Percentiles rank a stretch among this genome's conserved stretches.
Evolutionary conservation across 73 alveolate genomes (phyloP).

Genomic region (Tetrahymena elliotti): DNA sequence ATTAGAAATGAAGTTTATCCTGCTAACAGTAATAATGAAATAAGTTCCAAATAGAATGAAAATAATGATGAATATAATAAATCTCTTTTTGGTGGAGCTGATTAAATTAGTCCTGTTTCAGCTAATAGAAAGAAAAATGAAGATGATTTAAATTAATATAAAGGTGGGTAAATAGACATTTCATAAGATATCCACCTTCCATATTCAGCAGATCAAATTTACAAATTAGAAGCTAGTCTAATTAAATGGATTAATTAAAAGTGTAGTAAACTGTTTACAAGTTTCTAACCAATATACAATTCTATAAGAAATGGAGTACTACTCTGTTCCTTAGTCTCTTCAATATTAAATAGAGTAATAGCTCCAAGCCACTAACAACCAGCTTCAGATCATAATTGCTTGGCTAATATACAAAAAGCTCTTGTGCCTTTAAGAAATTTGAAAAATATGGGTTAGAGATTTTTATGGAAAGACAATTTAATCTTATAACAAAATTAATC

Average conservation of each 20-base stretch:
- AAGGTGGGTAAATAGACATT: background rate
- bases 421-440: background rate
- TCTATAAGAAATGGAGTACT: background rate
- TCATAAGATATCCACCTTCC: background rate
- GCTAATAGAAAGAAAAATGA: background rate
- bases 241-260: background rate
- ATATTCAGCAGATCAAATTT: background rate
- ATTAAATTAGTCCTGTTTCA: background rate
- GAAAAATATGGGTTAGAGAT: background rate
- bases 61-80: background rate
- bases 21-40: background rate
- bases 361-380: background rate
- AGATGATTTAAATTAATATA: background rate
- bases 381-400: background rate
- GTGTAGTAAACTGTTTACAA: background rate
- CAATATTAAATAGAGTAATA: background rate
- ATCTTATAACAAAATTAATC: background rate
- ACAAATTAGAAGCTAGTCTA: background rate
- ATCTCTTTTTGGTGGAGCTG: background rate
- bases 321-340: background rate
- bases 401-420: background rate
- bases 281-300: background rate
- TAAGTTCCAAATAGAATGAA: background rate
- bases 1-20: background rate
- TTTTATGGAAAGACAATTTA: background rate